Evolutionary conservation across 2,329 filamentous ascomycete species (phyloP), one percentile per base, ranked within the genome.

Genomic region (Penicillium oxalicum): DNA sequence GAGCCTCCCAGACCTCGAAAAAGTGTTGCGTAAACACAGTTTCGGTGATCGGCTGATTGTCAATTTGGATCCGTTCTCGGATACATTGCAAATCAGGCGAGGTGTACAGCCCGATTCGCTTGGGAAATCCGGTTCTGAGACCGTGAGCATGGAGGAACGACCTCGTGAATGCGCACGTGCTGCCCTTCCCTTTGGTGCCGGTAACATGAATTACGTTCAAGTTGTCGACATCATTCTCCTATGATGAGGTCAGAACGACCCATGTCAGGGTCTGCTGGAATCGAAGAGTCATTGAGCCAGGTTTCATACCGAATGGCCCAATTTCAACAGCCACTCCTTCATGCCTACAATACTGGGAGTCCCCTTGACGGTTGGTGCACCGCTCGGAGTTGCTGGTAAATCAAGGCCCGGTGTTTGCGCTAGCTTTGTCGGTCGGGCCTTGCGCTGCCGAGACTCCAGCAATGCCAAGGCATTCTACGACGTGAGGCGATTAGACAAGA

Each of bases 1-100:
- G 39, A 25, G 39, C 24, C 27, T 40, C 39, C 39, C 39, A 40
- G 8, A 40, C 39, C 12, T 40, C 39, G n/a, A 40, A 40, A 8
- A 40, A 40, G 27, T 40, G 32, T 13, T 13, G 26, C 3, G 39
- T 32, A 28, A 40, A 61, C 4, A 59, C 36, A 11, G 58, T 55
- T 49, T 66, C 60, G 9, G 56, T 33, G 7, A 68, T 55, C 2
- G 62, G 61, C 34, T 53, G 40, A 34, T 56, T 52, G 44, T 71
- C 54, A 27, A 72, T 68, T n/a, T 63, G 62, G 11, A 72, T 72
- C 49, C 68, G 58, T 49, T 73, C 69, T 9, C 61, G 60, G 25
- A 67, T 55, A 28, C 50, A 56, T 45, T 53, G 57, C 40, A 70
- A 45, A 54, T 66, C 50, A 25, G 65, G 65, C 2, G 56, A 61